Conservation (phyloP, 2,329 filamentous ascomycete genomes). For the Scedosporium minutisporum region DNA sequence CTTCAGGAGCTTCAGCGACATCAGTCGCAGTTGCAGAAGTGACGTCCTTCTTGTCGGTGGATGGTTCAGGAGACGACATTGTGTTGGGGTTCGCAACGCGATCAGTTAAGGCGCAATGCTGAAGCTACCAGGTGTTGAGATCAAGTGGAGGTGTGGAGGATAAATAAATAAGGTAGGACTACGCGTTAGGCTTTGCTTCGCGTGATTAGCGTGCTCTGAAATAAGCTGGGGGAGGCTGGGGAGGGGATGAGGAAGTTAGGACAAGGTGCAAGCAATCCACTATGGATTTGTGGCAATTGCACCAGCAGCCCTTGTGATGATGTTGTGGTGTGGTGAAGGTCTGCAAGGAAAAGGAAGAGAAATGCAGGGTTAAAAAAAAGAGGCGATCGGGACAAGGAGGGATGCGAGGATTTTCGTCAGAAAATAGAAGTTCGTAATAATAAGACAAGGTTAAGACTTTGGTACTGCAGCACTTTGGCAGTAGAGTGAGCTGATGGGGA, state of each 20-base stretch:
- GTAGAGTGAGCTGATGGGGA: background rate
- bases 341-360: background rate
- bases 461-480: background rate
- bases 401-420: constrained; percentile 7
- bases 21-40: constrained; percentile 7
- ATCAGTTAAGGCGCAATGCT: background rate
- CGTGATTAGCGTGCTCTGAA: background rate
- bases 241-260: background rate
- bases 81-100: constrained; percentile 1
- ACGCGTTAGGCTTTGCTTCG: constrained; percentile 3
- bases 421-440: background rate
- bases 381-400: background rate
- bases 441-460: background rate
- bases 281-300: constrained; percentile 5
- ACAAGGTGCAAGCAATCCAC: background rate
- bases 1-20: constrained; percentile 16
- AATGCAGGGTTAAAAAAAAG: background rate
- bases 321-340: constrained; percentile 5
- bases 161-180: background rate
- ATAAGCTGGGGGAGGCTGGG: background rate
- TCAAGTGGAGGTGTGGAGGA: background rate
- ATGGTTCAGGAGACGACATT: constrained; percentile 10
- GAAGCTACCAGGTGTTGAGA: background rate
- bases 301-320: background rate
- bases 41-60: constrained; percentile 10